Evolutionary conservation across 345 rosid species (phyloP), one percentile per base, ranked within the genome.

Genomic region (Salix purpurea): DNA sequence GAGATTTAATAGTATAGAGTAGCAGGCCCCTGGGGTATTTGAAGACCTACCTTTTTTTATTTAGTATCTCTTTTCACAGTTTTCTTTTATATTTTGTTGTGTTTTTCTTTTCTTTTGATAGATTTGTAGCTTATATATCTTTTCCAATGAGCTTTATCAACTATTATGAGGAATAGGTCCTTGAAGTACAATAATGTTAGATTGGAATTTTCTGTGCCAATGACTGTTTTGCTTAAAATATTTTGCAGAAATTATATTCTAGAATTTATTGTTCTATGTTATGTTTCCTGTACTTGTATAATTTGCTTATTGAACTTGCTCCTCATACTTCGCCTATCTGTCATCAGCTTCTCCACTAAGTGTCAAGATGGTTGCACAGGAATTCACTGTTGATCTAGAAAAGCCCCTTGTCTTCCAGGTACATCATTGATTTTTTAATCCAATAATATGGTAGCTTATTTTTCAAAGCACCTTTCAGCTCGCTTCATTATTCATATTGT

Each of bases 331-430:
- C 32, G 24, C 23, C 15, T 30, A 21, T 75, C 34, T 76, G 24
- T 52, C 61, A 61, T 18, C 48, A 81, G 85, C 65, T 75, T 21
- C 73, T 76, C 56, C 32, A 68, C 46, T 74, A 78, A 82, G 64
- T 64, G 74, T 70, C 69, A 83, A 86, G 87, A 95, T 95, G 99
- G 99, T 91, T 15, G 97, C 92, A 21, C 86, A 88, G 70, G 89
- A 84, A 34, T 93, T 87, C 82, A 89, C 87, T 1, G 97, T 95
- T 32, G 97, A 93, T 86, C 91, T 95, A 82, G 69, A 90, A 78
- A 93, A 93, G 79, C 88, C 97, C 73, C 96, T 93, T 30, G 99
- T 95, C 70, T 90, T 90, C 89, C 99, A 95, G 97, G 99, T 93
- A 70, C 77, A 72, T 54, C 21, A 42, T 67, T 48, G 72, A 50